phyloP scores from a whole-genome alignment of 176 grass and related monocot genomes.

The Areca catechu region DNA sequence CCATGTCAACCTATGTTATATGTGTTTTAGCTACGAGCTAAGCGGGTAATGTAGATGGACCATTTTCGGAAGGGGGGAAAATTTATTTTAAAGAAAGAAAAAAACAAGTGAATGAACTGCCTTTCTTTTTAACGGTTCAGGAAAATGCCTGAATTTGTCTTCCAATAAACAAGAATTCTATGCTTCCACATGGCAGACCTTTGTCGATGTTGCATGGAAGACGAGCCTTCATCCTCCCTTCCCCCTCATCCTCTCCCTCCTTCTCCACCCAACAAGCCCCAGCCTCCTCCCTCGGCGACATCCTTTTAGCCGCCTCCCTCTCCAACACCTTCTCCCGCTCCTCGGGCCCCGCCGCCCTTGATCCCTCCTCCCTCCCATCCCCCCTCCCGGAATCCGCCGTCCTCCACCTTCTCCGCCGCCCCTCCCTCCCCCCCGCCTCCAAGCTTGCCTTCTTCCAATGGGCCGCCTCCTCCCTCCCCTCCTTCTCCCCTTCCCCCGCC shows the following conservation, averaged over 20 bases:
- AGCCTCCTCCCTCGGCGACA: constrained; percentile 42
- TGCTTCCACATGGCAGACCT: too few relatives aligned
- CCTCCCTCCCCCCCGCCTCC: constrained; percentile 48
- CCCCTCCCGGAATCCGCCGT: constrained; percentile 48
- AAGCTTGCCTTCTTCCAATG: constrained; percentile 72
- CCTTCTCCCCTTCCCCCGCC: constrained; percentile 27
- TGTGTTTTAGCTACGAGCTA: too few relatives aligned
- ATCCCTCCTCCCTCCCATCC: constrained; percentile 28
- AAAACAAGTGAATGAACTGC: too few relatives aligned
- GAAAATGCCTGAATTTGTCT: too few relatives aligned
- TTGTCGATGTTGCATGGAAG: too few relatives aligned
- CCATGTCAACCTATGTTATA: too few relatives aligned
- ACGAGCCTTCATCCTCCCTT: constrained; percentile 12
- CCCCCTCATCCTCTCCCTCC: constrained; percentile 1
- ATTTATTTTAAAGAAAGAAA: too few relatives aligned
- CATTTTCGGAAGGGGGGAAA: too few relatives aligned
- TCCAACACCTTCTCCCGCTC: constrained; percentile 17
- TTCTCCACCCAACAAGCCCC: constrained; percentile 3
- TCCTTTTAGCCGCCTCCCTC: constrained; percentile 59
- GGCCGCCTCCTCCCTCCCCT: constrained; percentile 22
- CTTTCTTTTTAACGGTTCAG: too few relatives aligned
- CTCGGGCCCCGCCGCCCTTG: constrained; percentile 2
- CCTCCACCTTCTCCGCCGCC: constrained; percentile 54
- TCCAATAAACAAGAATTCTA: too few relatives aligned
- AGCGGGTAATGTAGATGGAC: too few relatives aligned